Evolutionary conservation across 2,329 filamentous ascomycete genomes (phyloP).

Genomic region (Alternaria rosae): DNA sequence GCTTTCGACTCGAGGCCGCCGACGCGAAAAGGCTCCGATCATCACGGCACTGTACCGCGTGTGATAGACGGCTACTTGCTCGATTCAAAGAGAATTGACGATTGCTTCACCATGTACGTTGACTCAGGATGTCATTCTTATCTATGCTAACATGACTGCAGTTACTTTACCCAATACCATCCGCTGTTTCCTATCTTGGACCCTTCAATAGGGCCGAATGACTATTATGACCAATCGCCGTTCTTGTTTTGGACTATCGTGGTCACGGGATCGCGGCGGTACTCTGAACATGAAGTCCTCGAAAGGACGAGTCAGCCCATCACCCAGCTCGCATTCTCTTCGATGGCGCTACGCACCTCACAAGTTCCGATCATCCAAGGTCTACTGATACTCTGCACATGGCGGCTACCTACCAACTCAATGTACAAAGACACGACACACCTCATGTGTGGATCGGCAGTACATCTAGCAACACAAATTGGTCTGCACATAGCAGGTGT

Average conservation of each 20-base stretch:
- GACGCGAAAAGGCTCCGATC: slow-evolving; percentile 32
- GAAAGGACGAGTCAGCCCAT: slow-evolving; percentile 44
- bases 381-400: slow-evolving; percentile 51
- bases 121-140: not conserved
- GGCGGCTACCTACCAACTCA: slow-evolving; percentile 52
- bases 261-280: slow-evolving; percentile 50
- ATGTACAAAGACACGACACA: slow-evolving; percentile 53
- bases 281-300: slow-evolving; percentile 46
- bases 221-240: slow-evolving; percentile 44
- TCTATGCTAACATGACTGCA: slow-evolving; percentile 24
- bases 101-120: slow-evolving; percentile 45
- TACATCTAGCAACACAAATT: slow-evolving; percentile 52
- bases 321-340: slow-evolving; percentile 48
- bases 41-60: slow-evolving; percentile 34
- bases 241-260: slow-evolving; percentile 53
- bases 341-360: slow-evolving; percentile 47
- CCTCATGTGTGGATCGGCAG: slow-evolving; percentile 50
- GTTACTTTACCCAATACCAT: slow-evolving; percentile 47
- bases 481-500: slow-evolving; percentile 51
- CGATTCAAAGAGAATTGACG: slow-evolving; percentile 43
- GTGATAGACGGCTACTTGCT: slow-evolving; percentile 43
- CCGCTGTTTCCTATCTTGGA: slow-evolving; percentile 46
- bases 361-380: slow-evolving; percentile 52
- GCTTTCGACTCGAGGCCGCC: slow-evolving; percentile 35
- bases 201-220: slow-evolving; percentile 37